These are phyloP conservation scores for Lecanosticta acicola DNA, from an alignment of 2,329 filamentous ascomycete species.

Conservation along the genomic window DNA sequence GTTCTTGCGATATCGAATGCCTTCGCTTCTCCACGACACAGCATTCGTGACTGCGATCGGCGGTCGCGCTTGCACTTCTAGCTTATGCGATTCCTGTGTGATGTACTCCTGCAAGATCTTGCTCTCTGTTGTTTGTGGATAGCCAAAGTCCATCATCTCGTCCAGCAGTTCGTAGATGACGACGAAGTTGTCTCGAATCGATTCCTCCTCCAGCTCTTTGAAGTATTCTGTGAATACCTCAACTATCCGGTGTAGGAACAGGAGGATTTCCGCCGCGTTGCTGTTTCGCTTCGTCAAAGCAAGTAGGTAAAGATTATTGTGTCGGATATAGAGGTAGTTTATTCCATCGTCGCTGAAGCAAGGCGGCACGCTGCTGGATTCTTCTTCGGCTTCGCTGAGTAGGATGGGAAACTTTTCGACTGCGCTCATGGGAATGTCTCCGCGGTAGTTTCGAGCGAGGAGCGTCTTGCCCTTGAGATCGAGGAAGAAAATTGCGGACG, in stretches of 20 bases:
- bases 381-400: slow-evolving; percentile 96
- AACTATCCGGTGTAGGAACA: slow-evolving; percentile 96
- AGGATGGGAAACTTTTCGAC: slow-evolving; percentile 97
- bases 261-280: slow-evolving; percentile 95
- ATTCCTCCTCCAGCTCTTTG: slow-evolving; percentile 97
- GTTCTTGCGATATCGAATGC: slow-evolving; percentile 97
- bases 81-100: slow-evolving; percentile 97
- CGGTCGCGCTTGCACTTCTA: slow-evolving; percentile 90
- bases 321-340: slow-evolving; percentile 98
- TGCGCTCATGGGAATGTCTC: slow-evolving; percentile 97
- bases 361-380: slow-evolving; percentile 91
- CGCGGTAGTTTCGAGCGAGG: slow-evolving; percentile 94
- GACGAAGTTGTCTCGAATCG: slow-evolving; percentile 98
- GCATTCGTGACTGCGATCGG: slow-evolving; percentile 98
- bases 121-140: slow-evolving; percentile 94
- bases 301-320: slow-evolving; percentile 98
- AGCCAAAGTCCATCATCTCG: slow-evolving; percentile 99
- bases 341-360: slow-evolving; percentile 99
- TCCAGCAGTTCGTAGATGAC: slow-evolving; percentile 98
- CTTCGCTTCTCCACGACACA: slow-evolving; percentile 95
- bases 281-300: slow-evolving; percentile 97
- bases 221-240: slow-evolving; percentile 99
- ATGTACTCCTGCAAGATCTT: slow-evolving; percentile 98
- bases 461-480: slow-evolving; percentile 99
- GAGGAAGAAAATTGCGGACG: slow-evolving; percentile 95